Evolutionary conservation across 2,329 filamentous ascomycete species (phyloP).

Genomic region (Hypoxylon rubiginosum): DNA sequence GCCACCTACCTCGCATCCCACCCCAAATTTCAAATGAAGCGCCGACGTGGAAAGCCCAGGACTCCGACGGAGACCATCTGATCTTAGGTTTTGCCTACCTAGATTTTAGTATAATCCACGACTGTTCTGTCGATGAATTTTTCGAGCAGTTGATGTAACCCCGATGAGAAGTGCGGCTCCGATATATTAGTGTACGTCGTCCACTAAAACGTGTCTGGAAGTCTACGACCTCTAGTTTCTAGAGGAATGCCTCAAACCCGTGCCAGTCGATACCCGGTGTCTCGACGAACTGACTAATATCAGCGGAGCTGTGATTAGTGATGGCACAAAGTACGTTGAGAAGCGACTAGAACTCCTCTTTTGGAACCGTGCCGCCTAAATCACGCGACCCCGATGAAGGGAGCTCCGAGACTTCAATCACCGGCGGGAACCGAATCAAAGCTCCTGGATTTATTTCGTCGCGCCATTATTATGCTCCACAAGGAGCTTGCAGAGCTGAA

Average conservation of each 20-base stretch:
- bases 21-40: too few species aligned
- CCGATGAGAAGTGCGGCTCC: slow-evolving; percentile 5
- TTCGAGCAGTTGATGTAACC: slow-evolving; percentile 2
- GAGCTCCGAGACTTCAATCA: slow-evolving; percentile 10
- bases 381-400: slow-evolving; percentile 7
- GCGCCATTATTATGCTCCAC: background rate
- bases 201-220: background rate
- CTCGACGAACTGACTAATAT: background rate
- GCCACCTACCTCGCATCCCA: too few species aligned
- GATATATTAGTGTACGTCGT: slow-evolving; percentile 1
- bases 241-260: background rate
- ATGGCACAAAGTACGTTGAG: slow-evolving; percentile 1
- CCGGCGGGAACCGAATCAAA: slow-evolving; percentile 6
- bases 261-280: background rate
- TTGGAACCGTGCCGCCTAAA: background rate
- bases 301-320: background rate
- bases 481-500: background rate
- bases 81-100: too few species aligned
- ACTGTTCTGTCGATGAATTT: too few species aligned
- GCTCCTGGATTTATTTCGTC: background rate
- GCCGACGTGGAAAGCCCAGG: too few species aligned
- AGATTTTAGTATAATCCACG: too few species aligned
- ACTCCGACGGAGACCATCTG: too few species aligned
- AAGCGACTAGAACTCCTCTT: slow-evolving; percentile 3
- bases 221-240: slow-evolving; percentile 1